These are phyloP conservation scores for Aspergillus panamensis DNA, from an alignment of 495 filamentous ascomycete genomes.

Conservation along the genomic window DNA sequence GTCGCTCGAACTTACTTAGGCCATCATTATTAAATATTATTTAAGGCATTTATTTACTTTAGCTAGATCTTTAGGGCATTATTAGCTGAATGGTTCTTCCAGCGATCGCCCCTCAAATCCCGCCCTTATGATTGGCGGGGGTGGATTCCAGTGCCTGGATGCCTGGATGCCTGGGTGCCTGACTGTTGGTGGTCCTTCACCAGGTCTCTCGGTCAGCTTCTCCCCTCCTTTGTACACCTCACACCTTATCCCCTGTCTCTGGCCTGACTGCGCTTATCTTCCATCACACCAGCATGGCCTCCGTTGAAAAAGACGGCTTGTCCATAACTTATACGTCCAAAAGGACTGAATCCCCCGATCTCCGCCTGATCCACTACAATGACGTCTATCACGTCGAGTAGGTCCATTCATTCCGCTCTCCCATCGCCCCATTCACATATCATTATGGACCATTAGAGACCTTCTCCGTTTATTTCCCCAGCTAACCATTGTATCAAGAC, in stretches of 20 bases:
- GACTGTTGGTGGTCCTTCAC: neutral
- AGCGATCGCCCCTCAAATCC: slow-evolving; percentile 1
- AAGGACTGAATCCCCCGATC: slow-evolving; percentile 55
- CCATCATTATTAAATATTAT: too few relatives aligned
- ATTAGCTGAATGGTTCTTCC: neutral
- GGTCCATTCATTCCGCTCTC: slow-evolving; percentile 10
- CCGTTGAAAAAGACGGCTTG: slow-evolving; percentile 33
- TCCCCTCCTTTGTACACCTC: neutral
- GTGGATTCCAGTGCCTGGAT: slow-evolving; percentile 28
- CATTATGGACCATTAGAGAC: too few relatives aligned
- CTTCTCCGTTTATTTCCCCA: neutral
- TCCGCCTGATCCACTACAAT: slow-evolving; percentile 85
- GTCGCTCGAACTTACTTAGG: too few relatives aligned
- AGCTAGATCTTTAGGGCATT: neutral
- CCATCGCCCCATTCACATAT: neutral
- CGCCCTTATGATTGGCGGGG: slow-evolving; percentile 22
- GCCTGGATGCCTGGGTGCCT: slow-evolving; percentile 34
- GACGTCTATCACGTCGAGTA: slow-evolving; percentile 88
- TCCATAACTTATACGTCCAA: slow-evolving; percentile 53
- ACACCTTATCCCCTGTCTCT: neutral
- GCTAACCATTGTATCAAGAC: slow-evolving; percentile 23
- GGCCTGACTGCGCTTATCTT: neutral
- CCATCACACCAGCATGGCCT: slow-evolving; percentile 25
- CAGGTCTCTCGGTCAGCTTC: slow-evolving; percentile 1
- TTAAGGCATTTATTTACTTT: too few relatives aligned